Evolutionary conservation across 1,139 yeast genomes (phyloP).

Genomic region (Lodderomyces margitis): DNA sequence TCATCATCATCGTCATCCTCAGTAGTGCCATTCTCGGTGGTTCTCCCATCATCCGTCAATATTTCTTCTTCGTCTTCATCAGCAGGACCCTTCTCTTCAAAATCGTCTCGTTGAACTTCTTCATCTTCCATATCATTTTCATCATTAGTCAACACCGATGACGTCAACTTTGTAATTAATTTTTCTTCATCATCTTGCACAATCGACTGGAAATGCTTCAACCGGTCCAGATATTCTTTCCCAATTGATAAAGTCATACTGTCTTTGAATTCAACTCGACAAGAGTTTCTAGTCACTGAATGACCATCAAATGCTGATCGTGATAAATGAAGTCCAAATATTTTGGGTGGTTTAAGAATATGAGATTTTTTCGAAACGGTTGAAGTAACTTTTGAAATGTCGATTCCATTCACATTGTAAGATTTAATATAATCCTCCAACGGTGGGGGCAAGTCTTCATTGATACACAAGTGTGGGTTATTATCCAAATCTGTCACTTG

Average conservation of each 20-base stretch:
- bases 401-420: slow-evolving; percentile 45
- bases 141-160: slow-evolving; percentile 40
- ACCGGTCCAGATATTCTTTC: slow-evolving; percentile 38
- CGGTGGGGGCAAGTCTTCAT: slow-evolving; percentile 54
- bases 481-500: slow-evolving; percentile 30
- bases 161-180: slow-evolving; percentile 14
- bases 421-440: slow-evolving; percentile 45
- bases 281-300: slow-evolving; percentile 69
- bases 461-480: slow-evolving; percentile 45
- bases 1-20: slow-evolving; percentile 18
- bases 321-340: slow-evolving; percentile 75
- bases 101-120: slow-evolving; percentile 40
- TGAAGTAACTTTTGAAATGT: slow-evolving; percentile 50
- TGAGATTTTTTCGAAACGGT: slow-evolving; percentile 65
- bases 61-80: slow-evolving; percentile 26
- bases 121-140: slow-evolving; percentile 48
- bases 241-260: slow-evolving; percentile 51
- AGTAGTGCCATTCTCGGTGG: slow-evolving; percentile 18
- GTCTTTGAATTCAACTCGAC: slow-evolving; percentile 68
- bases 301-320: slow-evolving; percentile 77
- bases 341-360: slow-evolving; percentile 64
- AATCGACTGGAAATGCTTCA: slow-evolving; percentile 34
- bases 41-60: slow-evolving; percentile 18
- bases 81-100: slow-evolving; percentile 40
- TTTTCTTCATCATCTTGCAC: slow-evolving; percentile 18